Evolutionary conservation across 257 asterid genomes (phyloP).

Genomic region (Solanum ossicruentum): DNA sequence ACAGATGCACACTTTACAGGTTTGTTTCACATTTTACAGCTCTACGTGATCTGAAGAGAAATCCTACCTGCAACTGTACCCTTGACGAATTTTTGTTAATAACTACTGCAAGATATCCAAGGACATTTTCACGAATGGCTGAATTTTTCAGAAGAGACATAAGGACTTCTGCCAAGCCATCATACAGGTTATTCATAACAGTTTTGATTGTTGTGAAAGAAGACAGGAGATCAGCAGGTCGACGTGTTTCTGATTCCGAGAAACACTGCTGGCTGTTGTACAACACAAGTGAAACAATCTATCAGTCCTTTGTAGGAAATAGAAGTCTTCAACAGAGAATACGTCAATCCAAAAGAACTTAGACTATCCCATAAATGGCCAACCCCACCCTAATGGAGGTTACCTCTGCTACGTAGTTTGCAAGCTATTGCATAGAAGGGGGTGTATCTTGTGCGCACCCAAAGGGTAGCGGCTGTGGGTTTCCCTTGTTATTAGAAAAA

Average conservation of each 20-base stretch:
- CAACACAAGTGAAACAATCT: slow-evolving; percentile 9
- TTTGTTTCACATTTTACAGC: neutral
- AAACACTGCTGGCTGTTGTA: slow-evolving; percentile 77
- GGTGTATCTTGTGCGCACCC: too few relatives aligned
- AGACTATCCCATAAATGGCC: too few relatives aligned
- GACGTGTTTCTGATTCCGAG: slow-evolving; percentile 74
- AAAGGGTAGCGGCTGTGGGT: too few relatives aligned
- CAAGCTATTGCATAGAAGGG: too few relatives aligned
- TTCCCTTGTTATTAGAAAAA: too few relatives aligned
- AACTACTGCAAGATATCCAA: slow-evolving; percentile 79
- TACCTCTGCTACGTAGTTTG: too few relatives aligned
- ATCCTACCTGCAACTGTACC: slow-evolving; percentile 70
- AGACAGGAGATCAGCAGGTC: slow-evolving; percentile 84
- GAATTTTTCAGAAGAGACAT: slow-evolving; percentile 73
- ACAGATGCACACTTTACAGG: neutral
- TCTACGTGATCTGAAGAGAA: neutral
- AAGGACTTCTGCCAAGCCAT: slow-evolving; percentile 68
- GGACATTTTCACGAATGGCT: slow-evolving; percentile 69
- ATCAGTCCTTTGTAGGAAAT: neutral
- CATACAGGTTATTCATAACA: slow-evolving; percentile 74
- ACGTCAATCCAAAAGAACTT: too few relatives aligned
- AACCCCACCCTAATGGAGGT: too few relatives aligned
- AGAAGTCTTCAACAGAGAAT: neutral
- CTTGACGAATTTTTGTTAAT: slow-evolving; percentile 85
- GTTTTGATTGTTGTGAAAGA: slow-evolving; percentile 85